Evolutionary conservation across 441 rosid species (phyloP), one percentile per base, ranked within the genome.

Genomic region (Hura crepitans): DNA sequence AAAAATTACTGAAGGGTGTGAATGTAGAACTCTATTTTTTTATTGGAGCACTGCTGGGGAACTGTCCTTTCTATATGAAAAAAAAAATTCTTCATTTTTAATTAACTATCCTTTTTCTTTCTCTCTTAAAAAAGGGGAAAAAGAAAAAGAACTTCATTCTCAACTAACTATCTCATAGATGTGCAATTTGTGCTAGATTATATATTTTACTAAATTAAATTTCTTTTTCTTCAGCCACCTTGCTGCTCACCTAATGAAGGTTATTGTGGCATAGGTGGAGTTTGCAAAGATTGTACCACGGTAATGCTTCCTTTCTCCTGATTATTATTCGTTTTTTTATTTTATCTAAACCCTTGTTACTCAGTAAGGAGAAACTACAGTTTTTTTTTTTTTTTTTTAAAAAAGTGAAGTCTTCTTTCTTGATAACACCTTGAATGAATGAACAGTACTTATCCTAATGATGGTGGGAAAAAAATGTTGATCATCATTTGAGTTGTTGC

Each of bases 271-370:
- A 65, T 85, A 42, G 80, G 79, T 79, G 97, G 85, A 81, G 83
- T 80, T 39, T 93, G 97, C 84, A 87, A 88, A 79, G 98, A 93
- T 61, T 93, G 98, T 78, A 93, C 97, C 45, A 93, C 96, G 91
- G 98, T 93, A 85, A 81, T 75, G 56, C 37, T 50, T 62, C 58
- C 68, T 42, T 69, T 72, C 65, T 74, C 65, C 56, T 62, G 53
- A 2, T 31, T 63, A 58, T 43, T 57, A 22, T 51, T 8, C 49
- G 46, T 49, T 43, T 58, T 2, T 33, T 15, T 55, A n/a, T 2
- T 25, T 28, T 20, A 31, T 30, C 30, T 54, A 35, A 20, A 28
- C 27, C 28, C 14, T 57, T n/a, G 15, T 33, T 56, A 8, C 53
- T 25, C 56, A 22, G 3, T 51, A 22, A 51, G 56, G 56, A 3